Conservation (phyloP, 768 basidiomycete genomes). For the Arthromyces matolae region DNA sequence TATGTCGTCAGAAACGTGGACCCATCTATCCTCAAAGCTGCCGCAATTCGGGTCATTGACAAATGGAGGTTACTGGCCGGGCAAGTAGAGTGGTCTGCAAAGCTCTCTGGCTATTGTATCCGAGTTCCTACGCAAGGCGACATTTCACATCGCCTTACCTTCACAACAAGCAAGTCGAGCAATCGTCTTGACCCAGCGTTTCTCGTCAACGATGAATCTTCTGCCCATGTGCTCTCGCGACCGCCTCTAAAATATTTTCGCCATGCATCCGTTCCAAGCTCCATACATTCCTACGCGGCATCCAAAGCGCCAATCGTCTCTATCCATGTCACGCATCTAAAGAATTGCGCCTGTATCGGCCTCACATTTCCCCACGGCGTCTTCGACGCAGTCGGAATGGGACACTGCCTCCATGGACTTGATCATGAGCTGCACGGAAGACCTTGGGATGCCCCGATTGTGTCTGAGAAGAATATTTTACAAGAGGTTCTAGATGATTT, state of each 20-base stretch:
- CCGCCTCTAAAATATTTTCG: too few species aligned
- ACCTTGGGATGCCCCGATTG: background rate
- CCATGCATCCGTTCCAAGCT: background rate
- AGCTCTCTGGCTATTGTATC: background rate
- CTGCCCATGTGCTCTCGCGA: background rate
- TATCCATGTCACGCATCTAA: too few species aligned
- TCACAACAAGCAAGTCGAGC: background rate
- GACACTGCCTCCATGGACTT: background rate
- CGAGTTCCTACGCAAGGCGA: background rate
- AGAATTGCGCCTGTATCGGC: conserved; percentile 3
- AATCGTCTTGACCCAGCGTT: background rate
- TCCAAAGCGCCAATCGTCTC: too few species aligned
- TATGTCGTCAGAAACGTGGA: too few species aligned
- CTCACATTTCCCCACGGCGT: too few species aligned
- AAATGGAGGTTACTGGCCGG: too few species aligned
- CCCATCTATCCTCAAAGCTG: too few species aligned
- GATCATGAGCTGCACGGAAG: too few species aligned
- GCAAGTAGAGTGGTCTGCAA: background rate
- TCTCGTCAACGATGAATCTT: background rate
- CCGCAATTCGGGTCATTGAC: too few species aligned
- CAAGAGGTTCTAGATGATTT: background rate
- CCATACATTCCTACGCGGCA: background rate
- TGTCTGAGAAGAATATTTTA: background rate
- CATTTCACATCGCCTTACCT: background rate
- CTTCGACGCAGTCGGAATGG: conserved; percentile 3